Conservation (phyloP, 164 flowering plant genomes). For the Stephania japonica region DNA sequence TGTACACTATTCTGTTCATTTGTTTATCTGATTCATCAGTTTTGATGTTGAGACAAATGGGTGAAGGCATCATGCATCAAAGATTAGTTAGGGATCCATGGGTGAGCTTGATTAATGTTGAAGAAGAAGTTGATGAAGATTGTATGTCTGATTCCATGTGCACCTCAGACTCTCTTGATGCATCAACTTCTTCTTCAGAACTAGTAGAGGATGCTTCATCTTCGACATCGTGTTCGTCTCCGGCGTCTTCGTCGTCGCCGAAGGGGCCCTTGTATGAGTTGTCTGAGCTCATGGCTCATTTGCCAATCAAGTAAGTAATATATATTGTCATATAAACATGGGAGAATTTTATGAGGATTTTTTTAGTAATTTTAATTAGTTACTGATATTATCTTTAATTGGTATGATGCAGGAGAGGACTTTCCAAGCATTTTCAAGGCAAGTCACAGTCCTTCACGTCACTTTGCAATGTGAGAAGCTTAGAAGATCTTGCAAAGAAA, state of each 20-base stretch:
- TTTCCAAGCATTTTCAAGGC: slow-evolving; percentile 65
- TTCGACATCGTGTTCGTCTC: slow-evolving; percentile 20
- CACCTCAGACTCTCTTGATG: slow-evolving; percentile 21
- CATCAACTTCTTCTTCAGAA: slow-evolving; percentile 38
- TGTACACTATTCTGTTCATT: background rate
- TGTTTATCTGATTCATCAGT: background rate
- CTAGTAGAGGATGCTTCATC: slow-evolving; percentile 54
- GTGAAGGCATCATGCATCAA: slow-evolving; percentile 6
- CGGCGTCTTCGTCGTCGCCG: slow-evolving; percentile 23
- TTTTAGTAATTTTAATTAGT: no score
- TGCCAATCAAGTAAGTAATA: slow-evolving; percentile 74
- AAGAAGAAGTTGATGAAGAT: slow-evolving; percentile 28
- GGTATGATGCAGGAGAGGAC: slow-evolving; percentile 64
- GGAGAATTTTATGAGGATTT: background rate
- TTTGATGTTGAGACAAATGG: slow-evolving; percentile 19
- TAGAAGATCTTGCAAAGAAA: slow-evolving; percentile 68
- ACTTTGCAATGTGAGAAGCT: slow-evolving; percentile 47
- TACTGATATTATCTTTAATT: no score
- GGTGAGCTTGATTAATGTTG: slow-evolving; percentile 30
- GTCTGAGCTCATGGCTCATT: slow-evolving; percentile 67
- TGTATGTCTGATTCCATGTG: slow-evolving; percentile 19
- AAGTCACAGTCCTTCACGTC: slow-evolving; percentile 74
- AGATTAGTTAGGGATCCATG: slow-evolving; percentile 4
- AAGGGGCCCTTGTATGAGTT: slow-evolving; percentile 67
- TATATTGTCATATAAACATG: background rate